phyloP scores from a whole-genome alignment of 305 asterid species.

The Plantago lanceolata region DNA sequence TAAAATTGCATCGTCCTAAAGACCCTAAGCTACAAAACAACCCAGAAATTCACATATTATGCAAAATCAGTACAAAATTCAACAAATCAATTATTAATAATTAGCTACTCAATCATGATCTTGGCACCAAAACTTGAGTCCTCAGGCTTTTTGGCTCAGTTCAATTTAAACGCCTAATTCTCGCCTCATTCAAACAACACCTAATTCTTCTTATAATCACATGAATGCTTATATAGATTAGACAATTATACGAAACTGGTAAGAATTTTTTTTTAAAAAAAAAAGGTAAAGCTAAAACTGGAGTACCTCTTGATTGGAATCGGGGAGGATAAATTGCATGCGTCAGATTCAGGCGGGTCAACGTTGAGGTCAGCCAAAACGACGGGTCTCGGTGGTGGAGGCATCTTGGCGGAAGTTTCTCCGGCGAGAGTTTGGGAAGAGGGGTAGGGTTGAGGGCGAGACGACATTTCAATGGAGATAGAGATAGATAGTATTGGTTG shows the following conservation, averaged over 20 bases:
- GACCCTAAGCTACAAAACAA: too few relatives aligned
- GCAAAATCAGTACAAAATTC: too few relatives aligned
- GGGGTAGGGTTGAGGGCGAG: constrained; percentile 29
- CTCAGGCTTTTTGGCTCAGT: too few relatives aligned
- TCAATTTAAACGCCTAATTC: too few relatives aligned
- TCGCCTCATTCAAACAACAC: constrained; percentile 6
- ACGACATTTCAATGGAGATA: constrained; percentile 30
- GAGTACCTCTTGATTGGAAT: constrained; percentile 33
- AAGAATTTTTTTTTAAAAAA: not conserved
- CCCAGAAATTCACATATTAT: too few relatives aligned
- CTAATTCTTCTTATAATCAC: constrained; percentile 3
- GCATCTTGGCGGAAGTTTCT: constrained; percentile 33
- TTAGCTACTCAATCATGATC: too few relatives aligned
- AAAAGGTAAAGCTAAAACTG: constrained; percentile 7
- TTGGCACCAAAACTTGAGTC: too few relatives aligned
- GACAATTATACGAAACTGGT: not conserved
- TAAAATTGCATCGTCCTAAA: too few relatives aligned
- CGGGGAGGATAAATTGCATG: constrained; percentile 28
- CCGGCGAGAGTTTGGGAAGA: constrained; percentile 26
- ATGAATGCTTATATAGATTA: not conserved
- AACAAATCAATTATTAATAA: too few relatives aligned
- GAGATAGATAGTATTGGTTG: not conserved
- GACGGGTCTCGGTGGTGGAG: constrained; percentile 32
- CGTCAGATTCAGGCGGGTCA: constrained; percentile 49
- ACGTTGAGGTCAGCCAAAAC: constrained; percentile 61